Evolutionary conservation across 2,329 filamentous ascomycete genomes (phyloP).

Genomic region (Phyllachora maydis): DNA sequence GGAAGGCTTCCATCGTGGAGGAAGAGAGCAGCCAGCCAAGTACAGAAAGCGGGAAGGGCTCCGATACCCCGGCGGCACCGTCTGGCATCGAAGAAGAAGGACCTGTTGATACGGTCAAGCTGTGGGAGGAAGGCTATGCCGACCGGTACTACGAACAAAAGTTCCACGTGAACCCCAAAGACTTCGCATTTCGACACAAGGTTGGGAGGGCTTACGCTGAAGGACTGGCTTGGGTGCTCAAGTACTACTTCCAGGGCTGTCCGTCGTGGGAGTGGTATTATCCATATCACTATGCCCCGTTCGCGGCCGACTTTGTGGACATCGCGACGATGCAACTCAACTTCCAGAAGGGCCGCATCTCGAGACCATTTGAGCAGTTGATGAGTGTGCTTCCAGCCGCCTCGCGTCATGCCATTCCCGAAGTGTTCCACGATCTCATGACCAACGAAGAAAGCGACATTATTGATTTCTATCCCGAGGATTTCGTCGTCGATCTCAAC

Average conservation of each 20-base stretch:
- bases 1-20: conserved; percentile 55
- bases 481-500: conserved; percentile 84
- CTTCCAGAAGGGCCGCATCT: conserved; percentile 71
- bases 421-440: conserved; percentile 83
- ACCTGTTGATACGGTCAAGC: conserved; percentile 59
- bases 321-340: conserved; percentile 57
- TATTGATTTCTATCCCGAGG: conserved; percentile 91
- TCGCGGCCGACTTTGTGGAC: conserved; percentile 83
- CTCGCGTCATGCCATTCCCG: conserved; percentile 77
- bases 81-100: conserved; percentile 40
- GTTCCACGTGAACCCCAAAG: conserved; percentile 63
- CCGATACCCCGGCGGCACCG: conserved; percentile 20
- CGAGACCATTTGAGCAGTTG: conserved; percentile 85
- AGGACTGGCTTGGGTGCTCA: conserved; percentile 82
- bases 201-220: conserved; percentile 87
- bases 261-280: conserved; percentile 99
- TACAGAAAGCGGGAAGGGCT: conserved; percentile 27
- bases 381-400: conserved; percentile 95
- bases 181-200: conserved; percentile 70
- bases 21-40: conserved; percentile 35
- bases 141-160: conserved; percentile 97
- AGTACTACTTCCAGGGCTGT: conserved; percentile 96
- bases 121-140: conserved; percentile 92
- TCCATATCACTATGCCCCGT: conserved; percentile 94
- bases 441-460: conserved; percentile 72